These are phyloP conservation scores for Ceratocystis alfenasii DNA, from an alignment of 2,329 filamentous ascomycete species.

Conservation along the genomic window DNA sequence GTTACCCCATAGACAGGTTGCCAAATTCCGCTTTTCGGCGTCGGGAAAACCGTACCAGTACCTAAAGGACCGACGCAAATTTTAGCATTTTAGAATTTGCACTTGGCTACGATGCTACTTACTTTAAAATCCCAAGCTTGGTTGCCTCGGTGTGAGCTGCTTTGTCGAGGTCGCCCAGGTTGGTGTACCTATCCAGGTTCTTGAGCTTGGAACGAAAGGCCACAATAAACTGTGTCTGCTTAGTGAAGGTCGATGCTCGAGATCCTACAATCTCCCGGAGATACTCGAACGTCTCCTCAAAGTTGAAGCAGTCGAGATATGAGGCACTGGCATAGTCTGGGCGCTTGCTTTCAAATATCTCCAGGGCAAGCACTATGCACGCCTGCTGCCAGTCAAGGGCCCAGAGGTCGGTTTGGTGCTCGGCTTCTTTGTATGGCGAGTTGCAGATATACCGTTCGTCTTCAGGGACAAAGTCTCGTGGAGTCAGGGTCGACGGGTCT, in stretches of 20 bases:
- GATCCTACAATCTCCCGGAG: slow-evolving; percentile 34
- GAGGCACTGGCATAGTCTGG: slow-evolving; percentile 64
- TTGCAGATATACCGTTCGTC: slow-evolving; percentile 41
- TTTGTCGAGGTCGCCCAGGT: slow-evolving; percentile 62
- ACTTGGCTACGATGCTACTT: slow-evolving; percentile 26
- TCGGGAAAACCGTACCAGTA: slow-evolving; percentile 83
- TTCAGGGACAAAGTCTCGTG: slow-evolving; percentile 15
- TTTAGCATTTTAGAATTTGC: neutral
- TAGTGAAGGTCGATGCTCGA: slow-evolving; percentile 44
- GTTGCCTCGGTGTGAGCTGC: slow-evolving; percentile 70
- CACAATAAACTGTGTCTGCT: slow-evolving; percentile 66
- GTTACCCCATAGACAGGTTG: slow-evolving; percentile 61
- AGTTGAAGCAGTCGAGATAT: slow-evolving; percentile 69
- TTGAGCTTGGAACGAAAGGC: slow-evolving; percentile 68
- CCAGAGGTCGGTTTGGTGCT: slow-evolving; percentile 61
- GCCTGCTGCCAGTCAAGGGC: slow-evolving; percentile 53
- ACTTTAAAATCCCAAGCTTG: slow-evolving; percentile 74
- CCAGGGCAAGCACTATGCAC: slow-evolving; percentile 61
- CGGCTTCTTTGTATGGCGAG: slow-evolving; percentile 61
- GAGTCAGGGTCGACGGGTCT: neutral
- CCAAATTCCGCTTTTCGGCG: slow-evolving; percentile 59
- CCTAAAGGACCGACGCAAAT: slow-evolving; percentile 30
- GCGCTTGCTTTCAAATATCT: slow-evolving; percentile 48
- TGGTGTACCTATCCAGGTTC: slow-evolving; percentile 51
- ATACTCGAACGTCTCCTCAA: slow-evolving; percentile 48